Evolutionary conservation across 345 rosid species (phyloP), one percentile per base, ranked within the genome.

Genomic region (Aurinia saxatilis): DNA sequence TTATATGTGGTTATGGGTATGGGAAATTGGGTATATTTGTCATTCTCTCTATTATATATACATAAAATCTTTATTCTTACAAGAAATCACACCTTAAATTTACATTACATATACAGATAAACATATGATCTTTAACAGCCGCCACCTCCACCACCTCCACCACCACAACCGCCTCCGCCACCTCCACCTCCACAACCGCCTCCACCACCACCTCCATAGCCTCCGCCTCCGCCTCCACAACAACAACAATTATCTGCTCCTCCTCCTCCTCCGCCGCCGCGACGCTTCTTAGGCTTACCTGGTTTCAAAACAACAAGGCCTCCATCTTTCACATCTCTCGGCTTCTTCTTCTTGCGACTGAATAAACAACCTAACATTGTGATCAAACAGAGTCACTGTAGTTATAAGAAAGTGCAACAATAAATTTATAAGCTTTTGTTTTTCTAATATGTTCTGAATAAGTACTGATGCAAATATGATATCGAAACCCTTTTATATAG

Each of bases 211-310:
- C 33, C 30, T 27, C 30, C 30, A 27, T 6, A 3, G 6, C 6
- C 30, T 27, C 30, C 30, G 6, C 30, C 71, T n/a, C 61, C 60
- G 0, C 50, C 68, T 0, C 71, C 57, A 45, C 8, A 19, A 12
- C 71, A 57, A 38, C 65, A 57, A 27, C 38, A 34, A 41, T 2
- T 10, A 19, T 54, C 62, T 54, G 10, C 30, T 7, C 10, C 7
- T 55, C 16, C n/a, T 4, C 23, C 19, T 58, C 6, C 71, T 17
- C 11, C 41, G 10, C 2, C 51, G n/a, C 41, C 3, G 10, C 30
- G 72, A 59, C 66, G 66, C 66, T 67, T 67, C 66, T 59, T 57
- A 57, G 8, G 18, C 37, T 67, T 67, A 10, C 34, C 38, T 30
- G 36, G 30, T 27, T 27, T 27, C 30, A 27, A 5, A 27, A 27